These are phyloP conservation scores for Blumeria hordei DNA, from an alignment of 2,329 filamentous ascomycete species.

Conservation along the genomic window DNA sequence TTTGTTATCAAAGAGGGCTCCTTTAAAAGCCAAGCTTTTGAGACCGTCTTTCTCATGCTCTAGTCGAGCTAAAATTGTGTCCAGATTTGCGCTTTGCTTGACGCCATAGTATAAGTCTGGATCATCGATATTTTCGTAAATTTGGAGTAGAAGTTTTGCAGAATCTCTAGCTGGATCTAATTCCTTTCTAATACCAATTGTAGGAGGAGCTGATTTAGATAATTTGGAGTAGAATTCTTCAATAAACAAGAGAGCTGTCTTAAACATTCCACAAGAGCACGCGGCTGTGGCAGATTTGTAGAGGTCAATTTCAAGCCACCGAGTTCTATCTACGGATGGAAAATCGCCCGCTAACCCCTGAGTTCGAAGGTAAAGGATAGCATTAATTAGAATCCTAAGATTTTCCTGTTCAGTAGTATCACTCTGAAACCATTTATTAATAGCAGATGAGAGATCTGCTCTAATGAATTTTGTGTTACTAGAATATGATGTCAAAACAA, in stretches of 20 bases:
- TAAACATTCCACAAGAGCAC: conserved; percentile 58
- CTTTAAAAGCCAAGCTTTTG: conserved; percentile 73
- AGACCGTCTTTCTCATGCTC: conserved; percentile 75
- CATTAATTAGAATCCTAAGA: conserved; percentile 48
- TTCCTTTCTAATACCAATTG: conserved; percentile 29
- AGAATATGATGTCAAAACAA: conserved; percentile 48
- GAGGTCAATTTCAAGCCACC: conserved; percentile 74
- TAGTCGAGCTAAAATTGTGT: conserved; percentile 54
- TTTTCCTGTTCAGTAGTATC: conserved; percentile 29
- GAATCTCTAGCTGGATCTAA: conserved; percentile 21
- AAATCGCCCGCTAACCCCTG: conserved; percentile 51
- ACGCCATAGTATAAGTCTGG: conserved; percentile 91
- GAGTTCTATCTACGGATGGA: conserved; percentile 53
- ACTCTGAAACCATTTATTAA: conserved; percentile 37
- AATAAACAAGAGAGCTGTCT: conserved; percentile 60
- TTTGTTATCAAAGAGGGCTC: conserved; percentile 73
- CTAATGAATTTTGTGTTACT: conserved; percentile 34
- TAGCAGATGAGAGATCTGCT: conserved; percentile 36
- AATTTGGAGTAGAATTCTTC: conserved; percentile 43
- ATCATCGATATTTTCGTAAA: conserved; percentile 86
- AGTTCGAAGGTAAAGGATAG: conserved; percentile 69
- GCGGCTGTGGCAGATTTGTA: conserved; percentile 46
- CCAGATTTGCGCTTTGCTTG: conserved; percentile 50
- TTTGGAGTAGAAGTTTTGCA: conserved; percentile 46
- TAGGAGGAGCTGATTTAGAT: conserved; percentile 29